Percentiles rank a stretch among this genome's conserved stretches.
phyloP scores from a whole-genome alignment of 441 rosid genomes.

The Gossypium gossypioides region DNA sequence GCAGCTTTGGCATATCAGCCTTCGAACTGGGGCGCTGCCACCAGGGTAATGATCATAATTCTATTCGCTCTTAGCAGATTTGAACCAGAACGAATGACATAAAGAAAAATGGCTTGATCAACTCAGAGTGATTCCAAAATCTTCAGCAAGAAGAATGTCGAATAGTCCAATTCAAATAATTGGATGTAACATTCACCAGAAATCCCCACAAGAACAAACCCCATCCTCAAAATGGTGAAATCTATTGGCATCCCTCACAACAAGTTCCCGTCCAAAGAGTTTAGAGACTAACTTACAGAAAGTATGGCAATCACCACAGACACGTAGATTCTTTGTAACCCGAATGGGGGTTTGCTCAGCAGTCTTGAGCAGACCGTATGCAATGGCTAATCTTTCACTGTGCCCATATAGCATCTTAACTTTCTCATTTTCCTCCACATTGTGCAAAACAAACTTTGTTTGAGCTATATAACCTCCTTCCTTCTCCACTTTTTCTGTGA shows the following conservation, averaged over 20 bases:
- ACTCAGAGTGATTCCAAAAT: neutral
- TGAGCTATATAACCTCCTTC: conserved; percentile 61
- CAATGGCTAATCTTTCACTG: conserved; percentile 79
- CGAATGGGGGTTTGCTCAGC: conserved; percentile 36
- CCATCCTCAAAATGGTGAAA: conserved; percentile 78
- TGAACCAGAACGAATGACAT: neutral
- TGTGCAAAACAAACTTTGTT: conserved; percentile 55
- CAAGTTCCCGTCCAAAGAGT: conserved; percentile 38
- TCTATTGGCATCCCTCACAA: conserved; percentile 74
- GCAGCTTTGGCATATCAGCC: neutral
- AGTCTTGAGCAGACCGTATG: conserved; percentile 52
- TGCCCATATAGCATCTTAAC: conserved; percentile 59
- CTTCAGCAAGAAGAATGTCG: neutral
- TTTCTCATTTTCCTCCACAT: conserved; percentile 58
- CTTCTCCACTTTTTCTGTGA: conserved; percentile 42
- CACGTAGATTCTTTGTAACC: conserved; percentile 56
- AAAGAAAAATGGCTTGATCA: conserved; percentile 5
- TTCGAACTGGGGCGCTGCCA: neutral
- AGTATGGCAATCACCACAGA: conserved; percentile 77
- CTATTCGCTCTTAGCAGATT: neutral
- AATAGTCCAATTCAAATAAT: neutral
- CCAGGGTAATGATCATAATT: neutral
- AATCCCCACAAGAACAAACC: conserved; percentile 69
- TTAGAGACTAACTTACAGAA: conserved; percentile 69
- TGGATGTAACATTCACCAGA: conserved; percentile 34